Percentiles rank a stretch among this genome's conserved stretches.
These are phyloP conservation scores for Raffaelea deltoideospora DNA, from an alignment of 2,329 filamentous ascomycete species.

Conservation along the genomic window DNA sequence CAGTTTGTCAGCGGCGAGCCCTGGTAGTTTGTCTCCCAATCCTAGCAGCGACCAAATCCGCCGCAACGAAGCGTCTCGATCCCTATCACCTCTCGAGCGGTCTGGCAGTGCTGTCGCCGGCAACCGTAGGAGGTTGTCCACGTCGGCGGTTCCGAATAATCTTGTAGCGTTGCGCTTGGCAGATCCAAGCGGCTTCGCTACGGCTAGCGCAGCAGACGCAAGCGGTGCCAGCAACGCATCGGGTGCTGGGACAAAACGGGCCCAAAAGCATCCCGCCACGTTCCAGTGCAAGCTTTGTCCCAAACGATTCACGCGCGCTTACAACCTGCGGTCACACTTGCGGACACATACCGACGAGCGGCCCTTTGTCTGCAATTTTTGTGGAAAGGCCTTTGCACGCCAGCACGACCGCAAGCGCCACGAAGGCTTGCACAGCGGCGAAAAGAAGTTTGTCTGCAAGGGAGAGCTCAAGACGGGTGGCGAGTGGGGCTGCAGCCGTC, in stretches of 20 bases:
- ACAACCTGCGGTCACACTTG: constrained; percentile 88
- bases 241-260: constrained; percentile 52
- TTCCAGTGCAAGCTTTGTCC: constrained; percentile 91
- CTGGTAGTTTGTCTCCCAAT: constrained; percentile 13
- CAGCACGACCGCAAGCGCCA: constrained; percentile 97
- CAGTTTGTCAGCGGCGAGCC: constrained; percentile 15
- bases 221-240: constrained; percentile 40
- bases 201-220: constrained; percentile 43
- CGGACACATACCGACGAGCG: constrained; percentile 95
- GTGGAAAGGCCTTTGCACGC: constrained; percentile 90
- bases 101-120: constrained; percentile 30
- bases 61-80: constrained; percentile 34
- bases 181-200: constrained; percentile 73
- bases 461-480: constrained; percentile 72
- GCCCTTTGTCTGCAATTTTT: constrained; percentile 93
- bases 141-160: constrained; percentile 46
- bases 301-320: constrained; percentile 90
- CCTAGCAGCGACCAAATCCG: constrained; percentile 24
- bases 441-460: constrained; percentile 97
- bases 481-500: constrained; percentile 82
- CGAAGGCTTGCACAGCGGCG: constrained; percentile 87
- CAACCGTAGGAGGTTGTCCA: constrained; percentile 43
- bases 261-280: constrained; percentile 93
- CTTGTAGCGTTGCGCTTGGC: constrained; percentile 77
- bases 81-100: constrained; percentile 44